A percentile compares a stretch with the other conserved stretches of the same genome.
phyloP scores from a whole-genome alignment of 73 alveolate genomes.

The Paramecium tetraurelia region DNA sequence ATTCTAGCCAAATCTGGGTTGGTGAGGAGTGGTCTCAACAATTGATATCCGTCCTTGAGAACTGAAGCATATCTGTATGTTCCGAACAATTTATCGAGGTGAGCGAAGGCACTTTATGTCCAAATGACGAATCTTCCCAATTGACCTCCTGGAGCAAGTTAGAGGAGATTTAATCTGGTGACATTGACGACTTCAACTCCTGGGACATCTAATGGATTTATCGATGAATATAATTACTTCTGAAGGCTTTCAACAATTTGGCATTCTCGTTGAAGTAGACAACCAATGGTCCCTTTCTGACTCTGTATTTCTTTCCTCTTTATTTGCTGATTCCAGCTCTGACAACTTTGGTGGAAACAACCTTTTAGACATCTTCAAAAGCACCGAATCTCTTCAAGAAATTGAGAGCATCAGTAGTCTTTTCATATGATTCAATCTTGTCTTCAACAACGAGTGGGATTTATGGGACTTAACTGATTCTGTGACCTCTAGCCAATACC shows the following conservation, averaged over 20 bases:
- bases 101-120: slow-evolving; percentile 90
- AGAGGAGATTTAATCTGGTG: slow-evolving; percentile 88
- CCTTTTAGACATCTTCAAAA: slow-evolving; percentile 76
- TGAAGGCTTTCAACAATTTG: slow-evolving; percentile 80
- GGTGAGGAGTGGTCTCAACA: slow-evolving; percentile 85
- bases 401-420: slow-evolving; percentile 87
- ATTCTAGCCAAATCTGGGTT: slow-evolving; percentile 88
- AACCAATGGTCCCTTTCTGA: slow-evolving; percentile 93
- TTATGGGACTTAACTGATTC: slow-evolving; percentile 91
- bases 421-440: slow-evolving; percentile 81
- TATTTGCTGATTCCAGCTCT: slow-evolving; percentile 89
- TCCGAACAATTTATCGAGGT: slow-evolving; percentile 87
- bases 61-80: slow-evolving; percentile 73
- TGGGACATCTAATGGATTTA: not conserved
- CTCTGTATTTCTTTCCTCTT: slow-evolving; percentile 89
- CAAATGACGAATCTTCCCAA: slow-evolving; percentile 94
- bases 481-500: slow-evolving; percentile 99
- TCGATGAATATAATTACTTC: slow-evolving; percentile 66
- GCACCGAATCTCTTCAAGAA: slow-evolving; percentile 87
- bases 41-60: slow-evolving; percentile 83
- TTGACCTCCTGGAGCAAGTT: slow-evolving; percentile 97
- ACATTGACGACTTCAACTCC: slow-evolving; percentile 94
- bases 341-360: slow-evolving; percentile 66
- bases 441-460: slow-evolving; percentile 97
- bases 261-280: slow-evolving; percentile 82